phyloP scores from a whole-genome alignment of 2,329 filamentous ascomycete species.

The Ascochyta pisi region DNA sequence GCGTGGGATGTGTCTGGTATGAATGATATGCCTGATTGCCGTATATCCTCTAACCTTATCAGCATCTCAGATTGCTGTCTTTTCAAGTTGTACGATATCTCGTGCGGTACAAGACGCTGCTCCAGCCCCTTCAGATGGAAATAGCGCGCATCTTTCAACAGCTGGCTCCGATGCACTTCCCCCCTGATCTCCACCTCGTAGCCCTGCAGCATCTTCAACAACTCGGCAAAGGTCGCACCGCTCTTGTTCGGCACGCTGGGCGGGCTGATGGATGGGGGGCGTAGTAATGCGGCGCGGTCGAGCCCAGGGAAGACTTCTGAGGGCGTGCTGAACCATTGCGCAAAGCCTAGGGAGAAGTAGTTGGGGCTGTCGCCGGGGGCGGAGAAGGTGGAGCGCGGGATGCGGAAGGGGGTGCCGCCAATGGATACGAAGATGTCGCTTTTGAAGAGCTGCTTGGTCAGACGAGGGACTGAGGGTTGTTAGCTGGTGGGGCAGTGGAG shows the following conservation, averaged over 20 bases:
- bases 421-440: conserved; percentile 93
- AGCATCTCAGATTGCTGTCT: conserved; percentile 76
- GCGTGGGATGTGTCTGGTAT: conserved; percentile 54
- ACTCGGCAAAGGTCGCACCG: conserved; percentile 82
- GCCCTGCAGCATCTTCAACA: conserved; percentile 81
- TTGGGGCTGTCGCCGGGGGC: conserved; percentile 90
- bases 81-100: conserved; percentile 76
- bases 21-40: conserved; percentile 81
- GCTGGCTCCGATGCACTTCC: conserved; percentile 76
- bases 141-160: conserved; percentile 87
- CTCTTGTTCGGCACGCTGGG: conserved; percentile 81
- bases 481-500: conserved; percentile 11
- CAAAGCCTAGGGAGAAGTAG: conserved; percentile 92
- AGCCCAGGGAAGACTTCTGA: conserved; percentile 86
- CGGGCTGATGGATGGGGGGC: conserved; percentile 85
- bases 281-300: conserved; percentile 76
- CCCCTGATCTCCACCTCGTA: conserved; percentile 80
- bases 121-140: conserved; percentile 93
- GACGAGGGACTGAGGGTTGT: conserved; percentile 71
- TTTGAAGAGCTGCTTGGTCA: conserved; percentile 90
- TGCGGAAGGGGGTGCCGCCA: conserved; percentile 84
- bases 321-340: conserved; percentile 82
- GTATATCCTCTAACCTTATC: conserved; percentile 83
- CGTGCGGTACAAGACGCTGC: conserved; percentile 81
- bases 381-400: conserved; percentile 85